These are phyloP conservation scores for Ophidiomyces ophidiicola DNA, from an alignment of 2,329 filamentous ascomycete genomes.

Conservation along the genomic window DNA sequence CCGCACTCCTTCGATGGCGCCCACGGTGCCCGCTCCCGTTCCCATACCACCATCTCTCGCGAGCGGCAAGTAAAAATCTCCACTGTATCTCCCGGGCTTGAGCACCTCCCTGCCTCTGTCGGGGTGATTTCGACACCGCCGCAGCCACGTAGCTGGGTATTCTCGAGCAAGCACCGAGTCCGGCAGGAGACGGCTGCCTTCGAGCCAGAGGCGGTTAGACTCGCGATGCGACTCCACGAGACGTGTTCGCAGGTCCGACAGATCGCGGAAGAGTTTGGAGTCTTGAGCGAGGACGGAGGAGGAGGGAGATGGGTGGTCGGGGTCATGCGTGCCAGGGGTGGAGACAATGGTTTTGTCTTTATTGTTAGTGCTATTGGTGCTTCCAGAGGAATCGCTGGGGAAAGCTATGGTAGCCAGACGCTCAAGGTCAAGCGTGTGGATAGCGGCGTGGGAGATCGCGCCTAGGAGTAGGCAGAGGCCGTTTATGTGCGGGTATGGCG, in stretches of 20 bases:
- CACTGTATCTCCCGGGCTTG: conserved; percentile 27
- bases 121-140: conserved; percentile 27
- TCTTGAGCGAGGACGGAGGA: conserved; percentile 28
- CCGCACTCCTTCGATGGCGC: conserved; percentile 34
- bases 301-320: conserved; percentile 18
- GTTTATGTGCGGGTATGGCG: conserved; percentile 30
- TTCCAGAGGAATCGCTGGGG: conserved; percentile 26
- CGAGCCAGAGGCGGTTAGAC: conserved; percentile 34
- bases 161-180: conserved; percentile 31
- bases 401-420: conserved; percentile 32
- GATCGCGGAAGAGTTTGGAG: conserved; percentile 28
- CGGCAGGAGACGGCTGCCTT: conserved; percentile 31
- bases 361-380: conserved; percentile 29
- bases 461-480: conserved; percentile 37
- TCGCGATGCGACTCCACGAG: conserved; percentile 32
- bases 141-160: conserved; percentile 37
- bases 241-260: conserved; percentile 30
- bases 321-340: conserved; percentile 33
- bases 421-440: conserved; percentile 35
- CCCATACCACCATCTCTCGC: conserved; percentile 15
- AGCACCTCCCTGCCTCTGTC: conserved; percentile 27
- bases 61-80: conserved; percentile 34
- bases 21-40: conserved; percentile 23
- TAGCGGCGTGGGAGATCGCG: conserved; percentile 36
- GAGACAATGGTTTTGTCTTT: conserved; percentile 28